A percentile compares a stretch with the other conserved stretches of the same genome.
phyloP scores from a whole-genome alignment of 163 green algal species.

The Trebouxia gelatinosa region DNA sequence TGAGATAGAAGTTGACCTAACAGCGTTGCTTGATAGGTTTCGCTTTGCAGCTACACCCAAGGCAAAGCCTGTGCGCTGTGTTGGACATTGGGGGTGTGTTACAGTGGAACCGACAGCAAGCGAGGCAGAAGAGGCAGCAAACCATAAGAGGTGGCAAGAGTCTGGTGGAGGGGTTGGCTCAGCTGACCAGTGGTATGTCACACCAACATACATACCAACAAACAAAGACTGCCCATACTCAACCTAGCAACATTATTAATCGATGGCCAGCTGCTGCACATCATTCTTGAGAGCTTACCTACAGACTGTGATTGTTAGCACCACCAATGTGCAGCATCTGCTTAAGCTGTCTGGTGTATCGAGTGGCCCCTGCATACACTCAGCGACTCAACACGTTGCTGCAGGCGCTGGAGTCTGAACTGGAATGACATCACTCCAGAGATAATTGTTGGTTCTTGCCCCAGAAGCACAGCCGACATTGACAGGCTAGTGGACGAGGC shows the following conservation, averaged over 20 bases:
- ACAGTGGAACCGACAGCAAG: no score
- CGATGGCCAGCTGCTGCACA: no score
- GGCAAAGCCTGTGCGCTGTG: no score
- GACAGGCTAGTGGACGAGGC: conserved; percentile 56
- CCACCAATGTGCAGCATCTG: no score
- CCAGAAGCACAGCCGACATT: conserved; percentile 52
- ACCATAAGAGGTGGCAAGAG: conserved; percentile 57
- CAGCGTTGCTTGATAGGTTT: no score
- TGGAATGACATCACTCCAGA: conserved; percentile 44
- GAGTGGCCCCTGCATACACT: neutral
- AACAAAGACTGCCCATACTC: no score
- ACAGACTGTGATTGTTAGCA: no score
- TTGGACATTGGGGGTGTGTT: no score
- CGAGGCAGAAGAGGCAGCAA: conserved; percentile 48
- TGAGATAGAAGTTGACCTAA: no score
- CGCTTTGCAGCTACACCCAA: no score
- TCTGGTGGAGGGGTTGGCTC: conserved; percentile 38
- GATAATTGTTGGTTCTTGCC: conserved; percentile 70
- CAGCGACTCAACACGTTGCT: conserved; percentile 11
- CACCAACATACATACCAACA: neutral
- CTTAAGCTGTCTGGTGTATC: neutral
- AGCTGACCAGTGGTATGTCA: conserved; percentile 38
- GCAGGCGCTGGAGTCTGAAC: conserved; percentile 57
- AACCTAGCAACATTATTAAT: no score
- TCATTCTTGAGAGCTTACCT: no score